phyloP scores from a whole-genome alignment of 129 eudicot genomes.

The Escallonia herrerae region DNA sequence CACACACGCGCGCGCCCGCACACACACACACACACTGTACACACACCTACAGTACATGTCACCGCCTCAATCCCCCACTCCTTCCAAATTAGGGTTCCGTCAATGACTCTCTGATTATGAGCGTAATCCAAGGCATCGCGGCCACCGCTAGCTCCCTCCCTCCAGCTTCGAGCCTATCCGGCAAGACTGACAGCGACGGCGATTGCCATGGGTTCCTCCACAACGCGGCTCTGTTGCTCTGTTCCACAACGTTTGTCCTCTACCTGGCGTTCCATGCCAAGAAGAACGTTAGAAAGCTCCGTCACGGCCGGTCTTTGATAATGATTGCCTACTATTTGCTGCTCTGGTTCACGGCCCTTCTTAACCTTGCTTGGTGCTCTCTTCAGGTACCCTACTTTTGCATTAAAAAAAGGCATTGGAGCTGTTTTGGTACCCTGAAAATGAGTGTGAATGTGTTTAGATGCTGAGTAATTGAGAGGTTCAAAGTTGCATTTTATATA shows the following conservation, averaged over 20 bases:
- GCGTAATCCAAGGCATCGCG: no score
- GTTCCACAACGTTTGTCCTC: constrained; percentile 44
- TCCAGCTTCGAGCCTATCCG: no score
- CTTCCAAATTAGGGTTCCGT: no score
- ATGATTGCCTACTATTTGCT: constrained; percentile 65
- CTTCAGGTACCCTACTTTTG: constrained; percentile 48
- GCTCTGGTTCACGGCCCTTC: constrained; percentile 53
- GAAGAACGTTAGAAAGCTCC: constrained; percentile 51
- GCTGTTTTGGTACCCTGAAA: background rate
- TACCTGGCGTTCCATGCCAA: constrained; percentile 54
- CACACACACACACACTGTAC: no score
- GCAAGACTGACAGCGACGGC: constrained; percentile 9
- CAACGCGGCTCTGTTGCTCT: constrained; percentile 47
- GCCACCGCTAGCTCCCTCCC: no score
- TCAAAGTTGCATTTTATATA: no score
- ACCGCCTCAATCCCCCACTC: no score
- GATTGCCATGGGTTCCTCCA: constrained; percentile 61
- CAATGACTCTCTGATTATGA: no score
- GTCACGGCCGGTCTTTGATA: constrained; percentile 43
- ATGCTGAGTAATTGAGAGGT: background rate
- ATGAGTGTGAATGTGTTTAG: background rate
- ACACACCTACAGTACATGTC: no score
- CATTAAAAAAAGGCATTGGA: no score
- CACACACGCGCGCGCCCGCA: constrained; percentile 5
- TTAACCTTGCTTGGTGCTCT: constrained; percentile 63